Conservation (phyloP, 345 rosid genomes). For the Sapria himalayana region DNA sequence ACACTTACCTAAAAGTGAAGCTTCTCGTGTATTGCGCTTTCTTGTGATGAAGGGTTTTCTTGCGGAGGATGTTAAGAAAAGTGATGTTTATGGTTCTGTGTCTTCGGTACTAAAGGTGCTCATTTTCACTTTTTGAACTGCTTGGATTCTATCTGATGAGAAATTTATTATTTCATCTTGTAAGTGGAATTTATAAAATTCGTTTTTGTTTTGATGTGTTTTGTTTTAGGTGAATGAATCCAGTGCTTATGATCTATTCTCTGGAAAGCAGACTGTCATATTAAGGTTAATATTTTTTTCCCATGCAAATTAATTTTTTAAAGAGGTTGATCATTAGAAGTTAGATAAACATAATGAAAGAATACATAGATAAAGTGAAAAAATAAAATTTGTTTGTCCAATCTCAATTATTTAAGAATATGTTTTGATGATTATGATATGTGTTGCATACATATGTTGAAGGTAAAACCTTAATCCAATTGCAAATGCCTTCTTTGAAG, state of each 20-base stretch:
- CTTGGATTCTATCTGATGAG: not conserved
- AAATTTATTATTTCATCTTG: not conserved
- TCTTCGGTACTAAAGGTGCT: slow-evolving; percentile 79
- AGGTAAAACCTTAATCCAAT: no score
- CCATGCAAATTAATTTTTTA: not conserved
- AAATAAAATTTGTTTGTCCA: no score
- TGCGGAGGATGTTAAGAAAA: slow-evolving; percentile 83
- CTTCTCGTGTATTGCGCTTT: slow-evolving; percentile 63
- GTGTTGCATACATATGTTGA: no score
- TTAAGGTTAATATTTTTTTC: slow-evolving; percentile 29
- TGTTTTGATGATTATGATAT: no score
- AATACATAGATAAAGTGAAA: no score
- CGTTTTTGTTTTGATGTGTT: slow-evolving; percentile 4
- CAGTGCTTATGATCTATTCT: slow-evolving; percentile 31
- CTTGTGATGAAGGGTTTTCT: slow-evolving; percentile 72
- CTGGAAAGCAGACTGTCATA: slow-evolving; percentile 30
- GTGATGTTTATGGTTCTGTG: slow-evolving; percentile 79
- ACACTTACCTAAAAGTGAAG: slow-evolving; percentile 60
- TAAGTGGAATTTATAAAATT: not conserved
- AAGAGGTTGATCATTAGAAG: no score
- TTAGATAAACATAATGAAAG: no score
- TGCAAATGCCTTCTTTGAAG: no score
- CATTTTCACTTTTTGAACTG: no score
- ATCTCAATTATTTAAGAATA: no score
- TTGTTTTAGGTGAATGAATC: slow-evolving; percentile 55